Percentiles rank a stretch among this genome's conserved stretches.
phyloP scores from a whole-genome alignment of 2,329 filamentous ascomycete species.

The Mycosphaerella arachidis region DNA sequence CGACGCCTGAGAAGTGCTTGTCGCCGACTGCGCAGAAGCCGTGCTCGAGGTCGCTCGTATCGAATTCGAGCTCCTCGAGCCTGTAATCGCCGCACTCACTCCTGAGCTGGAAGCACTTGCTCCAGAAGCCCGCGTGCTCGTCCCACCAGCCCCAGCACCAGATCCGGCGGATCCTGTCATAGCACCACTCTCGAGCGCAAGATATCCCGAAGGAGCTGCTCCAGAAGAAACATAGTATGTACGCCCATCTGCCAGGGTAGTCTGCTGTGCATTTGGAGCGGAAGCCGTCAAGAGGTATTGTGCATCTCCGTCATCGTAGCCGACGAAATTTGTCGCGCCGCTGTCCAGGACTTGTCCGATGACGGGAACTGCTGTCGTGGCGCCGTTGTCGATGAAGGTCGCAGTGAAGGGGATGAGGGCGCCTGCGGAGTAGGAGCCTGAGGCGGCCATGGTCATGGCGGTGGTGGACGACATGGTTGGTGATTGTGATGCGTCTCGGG shows the following conservation, averaged over 20 bases:
- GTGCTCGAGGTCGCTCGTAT: not conserved
- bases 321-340: constrained; percentile 14
- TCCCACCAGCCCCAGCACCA: too few relatives aligned
- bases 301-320: constrained; percentile 8
- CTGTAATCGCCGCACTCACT: not conserved
- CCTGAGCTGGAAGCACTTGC: not conserved
- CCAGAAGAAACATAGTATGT: constrained; percentile 11
- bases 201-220: constrained; percentile 4
- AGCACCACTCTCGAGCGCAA: not conserved
- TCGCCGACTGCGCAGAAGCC: not conserved
- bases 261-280: not conserved
- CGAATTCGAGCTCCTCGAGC: not conserved
- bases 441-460: not conserved
- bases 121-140: too few relatives aligned
- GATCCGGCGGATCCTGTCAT: not conserved
- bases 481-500: not conserved
- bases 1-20: not conserved
- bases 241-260: constrained; percentile 8
- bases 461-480: constrained; percentile 3
- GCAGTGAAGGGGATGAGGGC: constrained; percentile 27
- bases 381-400: constrained; percentile 5
- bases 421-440: not conserved
- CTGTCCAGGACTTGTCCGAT: constrained; percentile 14
- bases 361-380: constrained; percentile 7
- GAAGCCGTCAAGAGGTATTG: constrained; percentile 10